Conservation (phyloP, 2,329 filamentous ascomycete species). For the Ophiostoma tasmaniense region DNA sequence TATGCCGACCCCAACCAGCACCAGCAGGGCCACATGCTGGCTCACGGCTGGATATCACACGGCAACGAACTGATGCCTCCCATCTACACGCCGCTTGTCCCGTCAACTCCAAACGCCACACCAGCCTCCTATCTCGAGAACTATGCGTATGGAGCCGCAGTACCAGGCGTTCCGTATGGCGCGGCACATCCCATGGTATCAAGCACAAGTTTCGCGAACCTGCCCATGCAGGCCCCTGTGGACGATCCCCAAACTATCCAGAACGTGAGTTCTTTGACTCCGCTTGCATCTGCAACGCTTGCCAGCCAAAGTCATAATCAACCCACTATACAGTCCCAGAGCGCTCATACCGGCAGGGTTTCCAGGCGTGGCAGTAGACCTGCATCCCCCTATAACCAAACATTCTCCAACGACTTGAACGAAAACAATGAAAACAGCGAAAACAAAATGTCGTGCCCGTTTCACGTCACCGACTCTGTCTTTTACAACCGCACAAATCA, state of each 20-base stretch:
- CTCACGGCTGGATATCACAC: neutral
- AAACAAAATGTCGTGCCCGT: neutral
- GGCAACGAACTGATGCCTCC: neutral
- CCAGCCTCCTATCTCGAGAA: neutral
- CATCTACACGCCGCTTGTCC: neutral
- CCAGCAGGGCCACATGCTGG: neutral
- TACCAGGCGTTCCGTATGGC: neutral
- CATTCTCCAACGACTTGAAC: too few relatives aligned
- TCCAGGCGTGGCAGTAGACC: neutral
- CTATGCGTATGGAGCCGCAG: neutral
- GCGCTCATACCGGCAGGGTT: neutral
- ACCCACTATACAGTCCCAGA: neutral
- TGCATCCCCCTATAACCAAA: neutral
- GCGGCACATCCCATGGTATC: neutral
- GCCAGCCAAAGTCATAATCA: too few relatives aligned
- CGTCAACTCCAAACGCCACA: neutral
- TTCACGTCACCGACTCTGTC: neutral
- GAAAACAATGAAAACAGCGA: too few relatives aligned
- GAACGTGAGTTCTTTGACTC: neutral
- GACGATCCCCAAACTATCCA: neutral
- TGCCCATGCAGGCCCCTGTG: neutral
- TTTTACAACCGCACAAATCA: neutral
- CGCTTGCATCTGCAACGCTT: neutral
- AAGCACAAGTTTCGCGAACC: neutral
- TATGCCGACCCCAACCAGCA: neutral